A percentile compares a stretch with the other conserved stretches of the same genome.
Evolutionary conservation across 805 yeast genomes (phyloP).

Genomic region (Lipomyces starkeyi): DNA sequence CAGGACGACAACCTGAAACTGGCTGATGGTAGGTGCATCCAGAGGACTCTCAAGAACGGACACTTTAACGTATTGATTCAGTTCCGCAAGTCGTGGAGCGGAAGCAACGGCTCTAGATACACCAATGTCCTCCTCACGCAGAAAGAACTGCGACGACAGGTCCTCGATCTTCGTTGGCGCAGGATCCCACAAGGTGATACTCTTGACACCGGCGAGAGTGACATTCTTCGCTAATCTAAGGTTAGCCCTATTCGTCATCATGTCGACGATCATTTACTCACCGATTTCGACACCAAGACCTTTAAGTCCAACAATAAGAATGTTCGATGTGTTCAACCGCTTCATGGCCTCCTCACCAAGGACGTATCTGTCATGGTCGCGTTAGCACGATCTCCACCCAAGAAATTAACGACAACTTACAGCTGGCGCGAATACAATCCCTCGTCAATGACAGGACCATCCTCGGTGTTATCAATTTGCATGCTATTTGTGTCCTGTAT

Average conservation of each 20-base stretch:
- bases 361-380: slow-evolving; percentile 60
- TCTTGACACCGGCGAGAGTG: slow-evolving; percentile 96
- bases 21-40: slow-evolving; percentile 57
- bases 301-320: slow-evolving; percentile 84
- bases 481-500: slow-evolving; percentile 35
- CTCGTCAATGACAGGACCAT: slow-evolving; percentile 71
- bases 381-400: not conserved
- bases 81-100: slow-evolving; percentile 71
- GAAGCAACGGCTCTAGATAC: slow-evolving; percentile 75
- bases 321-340: slow-evolving; percentile 92
- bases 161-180: slow-evolving; percentile 68
- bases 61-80: slow-evolving; percentile 90
- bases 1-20: slow-evolving; percentile 82
- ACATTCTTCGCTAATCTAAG: slow-evolving; percentile 71
- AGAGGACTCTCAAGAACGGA: slow-evolving; percentile 63
- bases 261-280: slow-evolving; percentile 4
- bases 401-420: slow-evolving; percentile 34
- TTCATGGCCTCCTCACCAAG: slow-evolving; percentile 98
- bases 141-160: slow-evolving; percentile 83
- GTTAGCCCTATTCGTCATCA: not conserved
- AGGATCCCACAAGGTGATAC: slow-evolving; percentile 85
- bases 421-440: slow-evolving; percentile 94
- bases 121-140: slow-evolving; percentile 75
- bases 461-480: slow-evolving; percentile 44
- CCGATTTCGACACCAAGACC: slow-evolving; percentile 95